Evolutionary conservation across 805 yeast species (phyloP).

Genomic region (Metschnikowia colocasiae): DNA sequence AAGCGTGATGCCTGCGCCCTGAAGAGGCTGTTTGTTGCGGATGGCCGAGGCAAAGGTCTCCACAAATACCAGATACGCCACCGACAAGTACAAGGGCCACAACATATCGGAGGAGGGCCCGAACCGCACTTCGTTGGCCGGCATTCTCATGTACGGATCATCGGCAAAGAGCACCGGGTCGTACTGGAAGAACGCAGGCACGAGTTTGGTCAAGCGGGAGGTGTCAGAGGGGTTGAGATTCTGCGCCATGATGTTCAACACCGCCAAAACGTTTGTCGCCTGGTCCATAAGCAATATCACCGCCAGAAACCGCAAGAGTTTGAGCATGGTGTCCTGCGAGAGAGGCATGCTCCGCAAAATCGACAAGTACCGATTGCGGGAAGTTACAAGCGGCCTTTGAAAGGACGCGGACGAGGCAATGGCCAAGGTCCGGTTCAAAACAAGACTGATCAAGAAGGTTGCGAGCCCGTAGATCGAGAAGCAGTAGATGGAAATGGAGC

Average conservation of each 20-base stretch:
- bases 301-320: constrained; percentile 28
- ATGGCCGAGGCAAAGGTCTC: constrained; percentile 64
- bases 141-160: constrained; percentile 30
- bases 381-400: constrained; percentile 13
- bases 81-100: constrained; percentile 55
- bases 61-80: constrained; percentile 59
- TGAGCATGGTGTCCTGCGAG: constrained; percentile 9
- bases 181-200: constrained; percentile 10
- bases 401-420: constrained; percentile 34
- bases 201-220: constrained; percentile 11
- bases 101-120: constrained; percentile 52
- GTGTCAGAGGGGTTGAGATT: constrained; percentile 3
- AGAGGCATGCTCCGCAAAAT: constrained; percentile 17
- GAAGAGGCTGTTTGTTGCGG: constrained; percentile 51
- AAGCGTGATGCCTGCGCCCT: constrained; percentile 66
- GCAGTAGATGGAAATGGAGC: constrained; percentile 27
- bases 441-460: constrained; percentile 36
- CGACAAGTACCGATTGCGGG: constrained; percentile 19
- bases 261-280: constrained; percentile 27
- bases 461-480: constrained; percentile 37
- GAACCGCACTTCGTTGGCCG: constrained; percentile 26
- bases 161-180: constrained; percentile 14
- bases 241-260: constrained; percentile 25
- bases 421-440: constrained; percentile 36
- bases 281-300: constrained; percentile 25